Base-by-base conservation (phyloP, 441 rosid species). In the Pelargonium cotyledonis region DNA sequence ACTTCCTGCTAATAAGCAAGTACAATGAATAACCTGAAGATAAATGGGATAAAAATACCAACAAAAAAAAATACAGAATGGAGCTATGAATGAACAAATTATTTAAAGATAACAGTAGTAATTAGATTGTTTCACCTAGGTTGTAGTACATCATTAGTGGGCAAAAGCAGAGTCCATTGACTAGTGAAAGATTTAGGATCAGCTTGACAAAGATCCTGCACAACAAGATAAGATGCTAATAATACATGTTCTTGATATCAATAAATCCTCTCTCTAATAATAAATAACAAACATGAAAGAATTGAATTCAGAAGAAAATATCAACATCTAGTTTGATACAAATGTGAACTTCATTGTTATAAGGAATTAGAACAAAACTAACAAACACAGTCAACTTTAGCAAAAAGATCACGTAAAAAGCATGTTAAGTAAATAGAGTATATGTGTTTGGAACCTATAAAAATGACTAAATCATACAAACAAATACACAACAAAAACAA, bases 151-250 rank as follows among this genome's bases (percentile, higher is more conserved):
- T 91, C 92, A 82, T 77, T 83, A 41, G 94, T 88, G n/a, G 96
- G 97, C 80, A 93, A 81, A 80, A 93, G 89, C 81, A 89, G 76
- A 77, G 89, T 85, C 97, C 97, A 91, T 64, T 86, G 96, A 65
- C 84, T 75, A 49, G 96, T 84, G 78, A 93, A 89, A 70, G 96
- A 86, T 80, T 87, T 93, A 68, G 91, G 84, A 81, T 93, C 97
- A 78, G 87, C 91, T 81, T 84, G 90, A 75, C 97, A 93, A 75
- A 89, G 89, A 80, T 89, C 97, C 98, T 93, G 58, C 73, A 58
- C 21, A 71, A 66, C 62, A 19, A 53, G 67, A 31, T 4, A 6
- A 16, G 44, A 43, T 14, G 63, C 63, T 58, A 65, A 49, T 19
- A 53, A 71, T 62, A 65, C 46, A 29, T 29, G 65, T 29, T 53